These are phyloP conservation scores for Trypanosoma avium DNA, from an alignment of 208 protist species.

Conservation along the genomic window DNA sequence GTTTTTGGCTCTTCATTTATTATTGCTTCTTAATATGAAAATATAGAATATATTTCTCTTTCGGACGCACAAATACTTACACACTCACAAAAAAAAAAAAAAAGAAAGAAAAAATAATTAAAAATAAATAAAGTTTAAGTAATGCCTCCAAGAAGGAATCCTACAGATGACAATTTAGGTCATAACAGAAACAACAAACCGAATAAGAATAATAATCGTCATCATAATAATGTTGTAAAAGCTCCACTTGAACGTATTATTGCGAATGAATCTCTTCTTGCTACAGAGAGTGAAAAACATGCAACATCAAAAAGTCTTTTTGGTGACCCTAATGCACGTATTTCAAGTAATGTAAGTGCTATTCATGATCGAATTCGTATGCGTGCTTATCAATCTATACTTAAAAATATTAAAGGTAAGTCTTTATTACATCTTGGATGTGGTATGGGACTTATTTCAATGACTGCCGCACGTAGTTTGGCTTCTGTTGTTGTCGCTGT, in stretches of 20 bases:
- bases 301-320: conserved; percentile 85
- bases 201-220: conserved; percentile 9
- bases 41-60: too few relatives aligned
- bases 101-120: conserved; percentile 21
- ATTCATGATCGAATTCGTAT: conserved; percentile 76
- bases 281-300: conserved; percentile 83
- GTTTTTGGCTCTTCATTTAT: background rate
- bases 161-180: background rate
- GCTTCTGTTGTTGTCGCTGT: conserved; percentile 82
- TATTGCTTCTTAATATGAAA: too few relatives aligned
- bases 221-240: conserved; percentile 9
- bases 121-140: background rate
- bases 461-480: conserved; percentile 73
- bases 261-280: conserved; percentile 72
- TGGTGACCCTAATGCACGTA: conserved; percentile 75
- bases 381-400: conserved; percentile 77
- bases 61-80: background rate
- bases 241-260: conserved; percentile 26
- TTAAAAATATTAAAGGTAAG: conserved; percentile 81
- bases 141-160: conserved; percentile 21
- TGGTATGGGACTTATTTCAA: conserved; percentile 85
- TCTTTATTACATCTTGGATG: conserved; percentile 85
- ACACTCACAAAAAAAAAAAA: conserved; percentile 7
- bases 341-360: conserved; percentile 67
- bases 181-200: conserved; percentile 11